phyloP scores from a whole-genome alignment of 2,329 filamentous ascomycete genomes.

The Alternaria conjuncta region DNA sequence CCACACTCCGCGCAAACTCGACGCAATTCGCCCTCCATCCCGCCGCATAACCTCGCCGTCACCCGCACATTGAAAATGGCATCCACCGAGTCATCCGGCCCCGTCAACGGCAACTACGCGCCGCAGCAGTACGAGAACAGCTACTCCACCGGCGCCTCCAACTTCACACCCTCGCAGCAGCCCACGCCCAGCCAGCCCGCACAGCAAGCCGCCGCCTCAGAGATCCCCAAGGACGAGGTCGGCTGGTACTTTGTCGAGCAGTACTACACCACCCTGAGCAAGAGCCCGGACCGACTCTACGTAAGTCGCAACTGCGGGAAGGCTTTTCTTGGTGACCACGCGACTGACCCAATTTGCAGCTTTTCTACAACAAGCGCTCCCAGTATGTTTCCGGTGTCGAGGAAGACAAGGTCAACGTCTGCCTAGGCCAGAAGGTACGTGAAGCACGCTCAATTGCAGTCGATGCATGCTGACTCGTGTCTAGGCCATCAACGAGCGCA shows the following conservation, averaged over 20 bases:
- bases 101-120: conserved; percentile 59
- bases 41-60: conserved; percentile 11
- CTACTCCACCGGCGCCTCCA: conserved; percentile 38
- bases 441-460: background rate
- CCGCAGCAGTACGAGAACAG: conserved; percentile 52
- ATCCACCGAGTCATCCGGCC: conserved; percentile 42
- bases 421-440: conserved; percentile 84
- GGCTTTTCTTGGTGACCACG: background rate
- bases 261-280: conserved; percentile 98
- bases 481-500: conserved; percentile 90
- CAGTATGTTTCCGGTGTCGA: conserved; percentile 94
- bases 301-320: conserved; percentile 43
- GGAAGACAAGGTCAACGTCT: conserved; percentile 85
- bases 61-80: conserved; percentile 38
- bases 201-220: conserved; percentile 41
- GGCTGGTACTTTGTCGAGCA: conserved; percentile 99
- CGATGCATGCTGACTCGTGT: conserved; percentile 1
- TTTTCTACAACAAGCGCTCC: conserved; percentile 96
- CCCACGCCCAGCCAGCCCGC: conserved; percentile 33
- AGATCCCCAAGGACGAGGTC: conserved; percentile 85
- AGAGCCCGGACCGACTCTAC: conserved; percentile 90
- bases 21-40: conserved; percentile 5
- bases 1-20: conserved; percentile 13
- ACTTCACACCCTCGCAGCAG: conserved; percentile 38
- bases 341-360: conserved; percentile 50